Conservation (phyloP, 2,329 filamentous ascomycete species). For the Pestalotiopsis sp. region DNA sequence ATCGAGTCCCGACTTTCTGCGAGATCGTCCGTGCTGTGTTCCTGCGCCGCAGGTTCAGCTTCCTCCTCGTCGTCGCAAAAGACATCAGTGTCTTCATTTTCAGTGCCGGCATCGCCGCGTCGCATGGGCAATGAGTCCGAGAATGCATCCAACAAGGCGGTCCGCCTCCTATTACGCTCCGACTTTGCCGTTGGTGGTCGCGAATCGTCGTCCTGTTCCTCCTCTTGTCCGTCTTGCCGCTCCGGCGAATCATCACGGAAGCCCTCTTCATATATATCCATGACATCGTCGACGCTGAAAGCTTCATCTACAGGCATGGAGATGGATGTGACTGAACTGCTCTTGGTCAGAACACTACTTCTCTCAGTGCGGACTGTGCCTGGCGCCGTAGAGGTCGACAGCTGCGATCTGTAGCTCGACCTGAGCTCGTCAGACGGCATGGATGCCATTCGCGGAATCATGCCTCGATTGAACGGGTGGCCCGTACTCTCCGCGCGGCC, state of each 20-base stretch:
- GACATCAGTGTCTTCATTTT: neutral
- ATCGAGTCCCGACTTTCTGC: conserved; percentile 38
- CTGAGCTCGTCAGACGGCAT: conserved; percentile 54
- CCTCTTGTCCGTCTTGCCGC: conserved; percentile 23
- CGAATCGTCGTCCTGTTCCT: conserved; percentile 35
- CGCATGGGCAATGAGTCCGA: conserved; percentile 36
- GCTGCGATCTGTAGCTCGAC: conserved; percentile 60
- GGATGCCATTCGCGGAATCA: conserved; percentile 46
- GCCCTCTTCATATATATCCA: conserved; percentile 70
- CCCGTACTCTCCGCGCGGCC: conserved; percentile 40
- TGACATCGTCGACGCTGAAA: conserved; percentile 68
- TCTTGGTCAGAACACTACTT: conserved; percentile 80
- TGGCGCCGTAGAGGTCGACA: conserved; percentile 55
- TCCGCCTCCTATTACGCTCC: conserved; percentile 39
- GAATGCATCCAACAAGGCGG: conserved; percentile 44
- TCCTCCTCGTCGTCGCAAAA: neutral
- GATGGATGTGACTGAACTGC: conserved; percentile 73
- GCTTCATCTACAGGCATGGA: conserved; percentile 51
- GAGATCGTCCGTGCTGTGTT: neutral
- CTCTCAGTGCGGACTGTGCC: conserved; percentile 75
- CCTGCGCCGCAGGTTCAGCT: neutral
- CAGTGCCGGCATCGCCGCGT: conserved; percentile 6
- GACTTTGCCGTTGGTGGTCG: conserved; percentile 42
- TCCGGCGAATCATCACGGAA: conserved; percentile 56
- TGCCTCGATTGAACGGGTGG: conserved; percentile 37